Evolutionary conservation across 2,329 filamentous ascomycete genomes (phyloP), one percentile per base, ranked within the genome.

Genomic region (Eutypella sp.): DNA sequence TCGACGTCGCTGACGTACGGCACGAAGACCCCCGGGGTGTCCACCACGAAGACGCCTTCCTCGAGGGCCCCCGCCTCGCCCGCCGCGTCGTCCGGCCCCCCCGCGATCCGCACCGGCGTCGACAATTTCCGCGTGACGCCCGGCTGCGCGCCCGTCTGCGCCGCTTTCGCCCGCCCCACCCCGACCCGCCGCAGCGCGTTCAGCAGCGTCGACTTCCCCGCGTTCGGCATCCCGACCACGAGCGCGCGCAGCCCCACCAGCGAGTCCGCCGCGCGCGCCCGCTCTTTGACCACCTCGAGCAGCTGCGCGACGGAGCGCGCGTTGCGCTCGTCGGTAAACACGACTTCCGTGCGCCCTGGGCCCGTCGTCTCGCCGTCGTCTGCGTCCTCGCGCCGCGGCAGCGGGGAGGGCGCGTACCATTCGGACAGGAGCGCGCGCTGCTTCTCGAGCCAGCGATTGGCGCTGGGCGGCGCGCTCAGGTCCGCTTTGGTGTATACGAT

Each of bases 161-260:
- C 88, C 1, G 83, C 91, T 63, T 92, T 95, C 23, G 64, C 53
- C 15, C 62, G 61, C 27, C 57, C 57, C 54, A 88, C 77, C 34
- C 89, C 89, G 16, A 76, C 72, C 34, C 75, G 78, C 18, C 93
- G 84, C 41, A 97, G 76, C 15, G 84, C 80, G 65, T 99, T 99
- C 36, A 99, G 80, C n/a, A 99, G 74, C 1, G 91, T 90, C 40
- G 89, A 95, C 69, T 99, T 99, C 29, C 93, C 93, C 0, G 96
- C 89, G 62, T 99, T 99, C 29, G 93, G 93, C 91, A 99, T 96
- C 45, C 93, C 93, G 13, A 97, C 91, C 1, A 97, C 81, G 65
- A 99, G 79, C 46, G 90, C 80, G 41, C 90, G 81, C 55, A 89
- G 78, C n/a, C 90, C 91, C 7, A 87, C 84, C n/a, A 97, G 69